Percentiles rank a stretch among this genome's conserved stretches.
These are phyloP conservation scores for Kodamaea leandrae DNA, from an alignment of 805 yeast genomes.

Conservation along the genomic window DNA sequence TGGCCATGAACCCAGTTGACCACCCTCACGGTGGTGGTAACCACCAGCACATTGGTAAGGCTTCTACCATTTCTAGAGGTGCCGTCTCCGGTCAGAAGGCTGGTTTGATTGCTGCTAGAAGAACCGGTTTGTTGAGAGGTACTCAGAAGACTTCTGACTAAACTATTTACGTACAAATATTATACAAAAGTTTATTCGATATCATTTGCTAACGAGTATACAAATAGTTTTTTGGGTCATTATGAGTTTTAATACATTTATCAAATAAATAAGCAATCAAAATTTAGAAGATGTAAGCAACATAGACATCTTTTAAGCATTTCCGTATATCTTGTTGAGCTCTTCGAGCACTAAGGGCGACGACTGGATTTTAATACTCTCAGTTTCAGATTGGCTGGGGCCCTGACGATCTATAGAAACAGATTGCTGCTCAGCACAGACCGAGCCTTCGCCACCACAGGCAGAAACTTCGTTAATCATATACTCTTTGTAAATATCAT, in stretches of 20 bases:
- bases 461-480: too few relatives aligned
- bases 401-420: too few relatives aligned
- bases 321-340: neutral
- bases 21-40: constrained; percentile 99
- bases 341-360: constrained; percentile 1
- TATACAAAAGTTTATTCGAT: constrained; percentile 7
- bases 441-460: too few relatives aligned
- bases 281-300: neutral
- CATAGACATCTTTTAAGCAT: neutral
- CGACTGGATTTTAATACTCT: too few relatives aligned
- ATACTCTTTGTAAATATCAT: too few relatives aligned
- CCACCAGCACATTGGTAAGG: constrained; percentile 99
- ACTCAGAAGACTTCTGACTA: constrained; percentile 76
- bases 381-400: too few relatives aligned
- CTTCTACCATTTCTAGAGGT: constrained; percentile 98
- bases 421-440: too few relatives aligned
- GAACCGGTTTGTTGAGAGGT: constrained; percentile 99
- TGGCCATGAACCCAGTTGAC: constrained; percentile 99
- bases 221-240: constrained; percentile 3
- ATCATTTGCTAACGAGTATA: constrained; percentile 3
- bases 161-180: constrained; percentile 11
- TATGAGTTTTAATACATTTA: constrained; percentile 1
- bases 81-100: constrained; percentile 99
- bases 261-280: neutral
- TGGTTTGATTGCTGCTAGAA: constrained; percentile 99